Conservation (phyloP, 495 filamentous ascomycete genomes). For the Delitschia confertaspora region DNA sequence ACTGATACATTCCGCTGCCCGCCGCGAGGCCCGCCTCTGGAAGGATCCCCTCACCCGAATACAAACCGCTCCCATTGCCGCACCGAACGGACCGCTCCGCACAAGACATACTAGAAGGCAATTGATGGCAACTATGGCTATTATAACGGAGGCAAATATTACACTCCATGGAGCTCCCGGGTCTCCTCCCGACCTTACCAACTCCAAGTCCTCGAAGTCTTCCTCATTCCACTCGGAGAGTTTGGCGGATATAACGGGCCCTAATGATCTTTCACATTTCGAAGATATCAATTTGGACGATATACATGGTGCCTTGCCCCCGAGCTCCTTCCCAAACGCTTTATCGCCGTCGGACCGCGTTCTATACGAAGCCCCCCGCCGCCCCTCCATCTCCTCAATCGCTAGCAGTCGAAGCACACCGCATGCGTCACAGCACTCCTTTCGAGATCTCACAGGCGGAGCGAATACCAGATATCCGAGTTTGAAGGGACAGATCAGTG, state of each 20-base stretch:
- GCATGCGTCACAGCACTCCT: slow-evolving; percentile 8
- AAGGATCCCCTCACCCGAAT: slow-evolving; percentile 2
- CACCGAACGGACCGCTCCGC: background rate
- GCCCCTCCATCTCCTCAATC: slow-evolving; percentile 9
- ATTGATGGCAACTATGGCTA: slow-evolving; percentile 23
- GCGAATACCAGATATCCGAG: slow-evolving; percentile 34
- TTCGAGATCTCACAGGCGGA: slow-evolving; percentile 30
- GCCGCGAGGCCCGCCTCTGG: background rate
- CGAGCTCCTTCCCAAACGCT: slow-evolving; percentile 39
- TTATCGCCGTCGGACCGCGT: slow-evolving; percentile 25
- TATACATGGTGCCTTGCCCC: slow-evolving; percentile 41
- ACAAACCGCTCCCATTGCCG: background rate
- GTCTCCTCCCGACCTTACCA: slow-evolving; percentile 75
- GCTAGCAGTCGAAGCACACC: slow-evolving; percentile 5
- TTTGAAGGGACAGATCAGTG: slow-evolving; percentile 34
- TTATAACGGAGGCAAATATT: slow-evolving; percentile 18
- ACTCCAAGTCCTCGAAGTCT: slow-evolving; percentile 81
- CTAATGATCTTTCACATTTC: slow-evolving; percentile 53
- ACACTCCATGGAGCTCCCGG: slow-evolving; percentile 42
- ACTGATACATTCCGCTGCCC: slow-evolving; percentile 12
- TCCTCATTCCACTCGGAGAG: slow-evolving; percentile 78
- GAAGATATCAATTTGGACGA: slow-evolving; percentile 90
- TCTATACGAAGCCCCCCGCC: slow-evolving; percentile 20
- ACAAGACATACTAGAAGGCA: too few relatives aligned
- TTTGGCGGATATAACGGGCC: slow-evolving; percentile 49